Percentiles rank a stretch among this genome's conserved stretches.
Evolutionary conservation across 495 filamentous ascomycete species (phyloP).

Genomic region (Hyaloscypha bicolor): DNA sequence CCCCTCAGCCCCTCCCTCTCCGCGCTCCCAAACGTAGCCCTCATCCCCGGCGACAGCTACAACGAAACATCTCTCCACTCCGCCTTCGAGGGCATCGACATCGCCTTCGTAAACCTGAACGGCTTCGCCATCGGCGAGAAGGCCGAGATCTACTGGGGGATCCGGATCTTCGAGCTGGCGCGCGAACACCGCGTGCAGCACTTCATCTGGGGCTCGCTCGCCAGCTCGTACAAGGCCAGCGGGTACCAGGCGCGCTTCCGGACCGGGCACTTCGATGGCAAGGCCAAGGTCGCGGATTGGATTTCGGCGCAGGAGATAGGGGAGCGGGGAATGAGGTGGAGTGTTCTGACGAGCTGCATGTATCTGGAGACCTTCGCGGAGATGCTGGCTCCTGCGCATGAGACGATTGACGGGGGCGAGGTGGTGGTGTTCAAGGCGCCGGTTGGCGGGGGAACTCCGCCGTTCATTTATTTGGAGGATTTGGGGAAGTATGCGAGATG

Average conservation of each 20-base stretch:
- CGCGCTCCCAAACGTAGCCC: constrained; percentile 38
- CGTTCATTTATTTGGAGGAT: constrained; percentile 36
- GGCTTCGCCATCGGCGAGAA: constrained; percentile 46
- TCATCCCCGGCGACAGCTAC: constrained; percentile 40
- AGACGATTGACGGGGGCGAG: constrained; percentile 17
- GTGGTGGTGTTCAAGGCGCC: constrained; percentile 32
- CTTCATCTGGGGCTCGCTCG: constrained; percentile 41
- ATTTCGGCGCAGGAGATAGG: constrained; percentile 33
- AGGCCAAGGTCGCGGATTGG: constrained; percentile 43
- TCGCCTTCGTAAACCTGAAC: constrained; percentile 46
- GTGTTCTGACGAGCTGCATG: constrained; percentile 38
- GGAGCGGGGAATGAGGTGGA: constrained; percentile 37
- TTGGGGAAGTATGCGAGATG: constrained; percentile 34
- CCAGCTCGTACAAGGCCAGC: constrained; percentile 36
- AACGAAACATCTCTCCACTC: constrained; percentile 38
- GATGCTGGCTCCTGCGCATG: constrained; percentile 22
- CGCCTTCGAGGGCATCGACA: constrained; percentile 38
- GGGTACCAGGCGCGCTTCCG: constrained; percentile 40
- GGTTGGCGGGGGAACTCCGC: constrained; percentile 31
- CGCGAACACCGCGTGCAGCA: constrained; percentile 38
- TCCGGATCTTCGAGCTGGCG: constrained; percentile 48
- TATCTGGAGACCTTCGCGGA: constrained; percentile 32
- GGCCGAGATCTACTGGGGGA: constrained; percentile 47
- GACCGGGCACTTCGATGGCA: constrained; percentile 45
- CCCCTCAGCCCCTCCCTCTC: constrained; percentile 42